Conservation (phyloP, 2,329 filamentous ascomycete genomes). For the Pseudodiploospora longispora region DNA sequence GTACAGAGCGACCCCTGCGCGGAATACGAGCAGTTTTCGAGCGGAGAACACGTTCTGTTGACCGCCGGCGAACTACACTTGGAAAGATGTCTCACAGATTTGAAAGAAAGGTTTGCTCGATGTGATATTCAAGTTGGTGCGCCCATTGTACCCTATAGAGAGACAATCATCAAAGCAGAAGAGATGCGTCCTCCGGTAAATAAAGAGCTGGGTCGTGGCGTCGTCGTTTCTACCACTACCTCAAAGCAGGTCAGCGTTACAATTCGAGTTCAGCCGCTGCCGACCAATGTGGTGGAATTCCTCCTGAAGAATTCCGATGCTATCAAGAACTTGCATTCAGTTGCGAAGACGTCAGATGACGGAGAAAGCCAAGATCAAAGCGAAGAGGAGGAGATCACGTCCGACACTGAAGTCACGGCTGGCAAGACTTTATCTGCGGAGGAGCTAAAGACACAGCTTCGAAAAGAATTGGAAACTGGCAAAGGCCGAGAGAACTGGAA, state of each 20-base stretch:
- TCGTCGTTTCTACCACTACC: slow-evolving; percentile 64
- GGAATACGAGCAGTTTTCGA: slow-evolving; percentile 86
- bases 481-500: slow-evolving; percentile 71
- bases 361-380: slow-evolving; percentile 30
- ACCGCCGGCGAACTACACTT: slow-evolving; percentile 93
- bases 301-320: slow-evolving; percentile 70
- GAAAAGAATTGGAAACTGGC: slow-evolving; percentile 57
- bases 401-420: slow-evolving; percentile 50
- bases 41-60: slow-evolving; percentile 88
- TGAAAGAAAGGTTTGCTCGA: slow-evolving; percentile 83
- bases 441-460: slow-evolving; percentile 71
- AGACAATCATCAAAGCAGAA: slow-evolving; percentile 77
- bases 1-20: slow-evolving; percentile 95
- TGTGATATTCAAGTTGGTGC: slow-evolving; percentile 93
- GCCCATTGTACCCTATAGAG: slow-evolving; percentile 90
- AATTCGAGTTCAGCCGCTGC: slow-evolving; percentile 71
- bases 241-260: slow-evolving; percentile 80
- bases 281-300: slow-evolving; percentile 72
- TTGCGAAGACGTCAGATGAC: slow-evolving; percentile 42
- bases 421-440: slow-evolving; percentile 57
- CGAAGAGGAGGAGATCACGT: slow-evolving; percentile 26
- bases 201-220: slow-evolving; percentile 78
- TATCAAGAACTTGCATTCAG: slow-evolving; percentile 71
- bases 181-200: slow-evolving; percentile 90
- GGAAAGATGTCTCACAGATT: slow-evolving; percentile 86